phyloP scores from a whole-genome alignment of 2,329 filamentous ascomycete species.

The Paraphoma chrysanthemicola region DNA sequence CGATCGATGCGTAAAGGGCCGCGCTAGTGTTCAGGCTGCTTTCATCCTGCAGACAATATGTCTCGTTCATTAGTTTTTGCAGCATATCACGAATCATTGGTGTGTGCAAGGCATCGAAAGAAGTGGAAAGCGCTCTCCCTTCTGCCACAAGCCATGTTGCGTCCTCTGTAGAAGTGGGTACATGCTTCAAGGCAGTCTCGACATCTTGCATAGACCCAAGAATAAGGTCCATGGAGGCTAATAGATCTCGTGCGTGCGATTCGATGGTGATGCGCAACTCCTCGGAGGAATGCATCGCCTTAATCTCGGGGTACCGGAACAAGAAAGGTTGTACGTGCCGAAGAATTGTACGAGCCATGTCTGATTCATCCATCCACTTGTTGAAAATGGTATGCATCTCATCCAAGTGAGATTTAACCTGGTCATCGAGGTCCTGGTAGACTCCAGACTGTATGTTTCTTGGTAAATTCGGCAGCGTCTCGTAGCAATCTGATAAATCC shows the following conservation, averaged over 20 bases:
- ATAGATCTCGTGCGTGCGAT: conserved; percentile 64
- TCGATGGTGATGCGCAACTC: conserved; percentile 30
- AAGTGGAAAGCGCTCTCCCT: conserved; percentile 41
- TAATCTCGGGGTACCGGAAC: conserved; percentile 23
- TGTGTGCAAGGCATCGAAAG: conserved; percentile 67
- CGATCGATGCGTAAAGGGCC: conserved; percentile 66
- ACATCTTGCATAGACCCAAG: conserved; percentile 81
- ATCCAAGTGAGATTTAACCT: conserved; percentile 15
- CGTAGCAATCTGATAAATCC: conserved; percentile 20
- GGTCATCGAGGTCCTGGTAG: conserved; percentile 20
- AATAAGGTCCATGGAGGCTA: conserved; percentile 74
- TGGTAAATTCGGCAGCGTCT: conserved; percentile 34
- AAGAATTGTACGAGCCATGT: conserved; percentile 49
- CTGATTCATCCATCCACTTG: conserved; percentile 26
- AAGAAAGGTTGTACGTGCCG: conserved; percentile 73
- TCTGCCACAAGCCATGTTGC: conserved; percentile 67
- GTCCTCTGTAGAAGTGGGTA: conserved; percentile 68
- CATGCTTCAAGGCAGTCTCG: conserved; percentile 61
- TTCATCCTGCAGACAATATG: conserved; percentile 54
- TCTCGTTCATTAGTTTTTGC: conserved; percentile 51
- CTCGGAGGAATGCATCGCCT: not conserved
- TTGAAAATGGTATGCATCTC: conserved; percentile 25
- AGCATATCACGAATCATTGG: conserved; percentile 60
- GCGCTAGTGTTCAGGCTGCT: conserved; percentile 55
- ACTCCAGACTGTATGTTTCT: conserved; percentile 30